Evolutionary conservation across 306 rosid genomes (phyloP), one percentile per base, ranked within the genome.

Genomic region (Trifolium dubium): DNA sequence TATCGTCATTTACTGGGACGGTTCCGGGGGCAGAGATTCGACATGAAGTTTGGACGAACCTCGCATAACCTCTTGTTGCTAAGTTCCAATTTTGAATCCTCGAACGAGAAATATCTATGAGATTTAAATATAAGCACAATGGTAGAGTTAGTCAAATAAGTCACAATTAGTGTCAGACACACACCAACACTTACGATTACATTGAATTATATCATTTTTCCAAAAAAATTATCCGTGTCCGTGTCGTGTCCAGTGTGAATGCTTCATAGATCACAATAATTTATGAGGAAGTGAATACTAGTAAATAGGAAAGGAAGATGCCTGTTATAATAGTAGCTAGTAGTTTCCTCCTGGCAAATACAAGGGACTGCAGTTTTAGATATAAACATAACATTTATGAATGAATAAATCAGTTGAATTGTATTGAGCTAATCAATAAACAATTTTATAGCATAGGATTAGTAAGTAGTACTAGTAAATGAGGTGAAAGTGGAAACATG

Each of bases 31-130:
- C 56, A 37, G 92, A 83, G 14, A 88, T 53, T 56, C 69, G 86
- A 51, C 80, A 79, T 1, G 85, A 82, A 3, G 93, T 88, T 71
- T 91, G 93, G 28, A 86, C 71, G 15, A 76, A 85, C 64, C 78
- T 93, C 14, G 71, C 64, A 67, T 67, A 56, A 34, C 85, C 74
- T 29, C 77, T 64, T 51, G 73, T 79, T 35, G 62, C 56, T 2
- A 76, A 69, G 72, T 41, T 84, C 84, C 86, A 81, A 76, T 65
- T 77, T 76, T 54, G 61, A 47, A 64, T 64, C 43, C 71, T 75
- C 29, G 83, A 74, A 54, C 58, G 83, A 74, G 72, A 46, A 77
- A 83, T 32, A 60, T 81, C 92, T 89, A 59, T 18, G 71, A 58
- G 62, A 17, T 62, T 18, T 32, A n/a, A 64, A 3, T 31, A 2